phyloP scores from a whole-genome alignment of 306 rosid species.

The Castanospermum australe region DNA sequence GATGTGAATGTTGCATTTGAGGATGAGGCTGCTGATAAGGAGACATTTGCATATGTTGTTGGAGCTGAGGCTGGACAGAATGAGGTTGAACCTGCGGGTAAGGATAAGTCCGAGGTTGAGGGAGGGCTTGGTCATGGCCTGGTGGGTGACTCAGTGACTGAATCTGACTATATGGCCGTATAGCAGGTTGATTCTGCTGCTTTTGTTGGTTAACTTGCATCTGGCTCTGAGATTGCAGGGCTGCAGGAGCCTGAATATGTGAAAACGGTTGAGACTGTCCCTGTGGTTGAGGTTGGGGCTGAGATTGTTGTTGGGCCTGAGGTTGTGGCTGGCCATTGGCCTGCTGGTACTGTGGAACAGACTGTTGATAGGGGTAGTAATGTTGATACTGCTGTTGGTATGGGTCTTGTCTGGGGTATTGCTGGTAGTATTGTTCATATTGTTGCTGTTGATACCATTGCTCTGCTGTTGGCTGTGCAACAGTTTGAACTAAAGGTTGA shows the following conservation, averaged over 20 bases:
- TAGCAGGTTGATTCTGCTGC: conserved; percentile 60
- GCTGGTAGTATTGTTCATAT: conserved; percentile 91
- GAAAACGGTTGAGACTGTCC: conserved; percentile 40
- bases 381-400: conserved; percentile 91
- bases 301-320: conserved; percentile 41
- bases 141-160: conserved; percentile 55
- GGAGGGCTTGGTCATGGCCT: conserved; percentile 46
- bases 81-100: conserved; percentile 45
- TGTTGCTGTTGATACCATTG: conserved; percentile 97
- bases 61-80: conserved; percentile 58
- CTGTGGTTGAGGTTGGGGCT: conserved; percentile 37
- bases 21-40: conserved; percentile 76
- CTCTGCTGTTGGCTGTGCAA: conserved; percentile 59
- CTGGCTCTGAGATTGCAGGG: conserved; percentile 60
- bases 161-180: conserved; percentile 54
- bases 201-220: conserved; percentile 60
- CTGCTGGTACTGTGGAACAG: conserved; percentile 67
- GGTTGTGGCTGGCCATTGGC: conserved; percentile 54
- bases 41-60: conserved; percentile 54
- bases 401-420: conserved; percentile 87
- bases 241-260: conserved; percentile 41
- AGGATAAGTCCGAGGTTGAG: conserved; percentile 50
- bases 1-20: conserved; percentile 54
- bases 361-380: conserved; percentile 81
- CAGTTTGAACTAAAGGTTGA: conserved; percentile 55